These are phyloP conservation scores for Nicotiana attenuata DNA, from an alignment of 257 asterid species.

Conservation along the genomic window DNA sequence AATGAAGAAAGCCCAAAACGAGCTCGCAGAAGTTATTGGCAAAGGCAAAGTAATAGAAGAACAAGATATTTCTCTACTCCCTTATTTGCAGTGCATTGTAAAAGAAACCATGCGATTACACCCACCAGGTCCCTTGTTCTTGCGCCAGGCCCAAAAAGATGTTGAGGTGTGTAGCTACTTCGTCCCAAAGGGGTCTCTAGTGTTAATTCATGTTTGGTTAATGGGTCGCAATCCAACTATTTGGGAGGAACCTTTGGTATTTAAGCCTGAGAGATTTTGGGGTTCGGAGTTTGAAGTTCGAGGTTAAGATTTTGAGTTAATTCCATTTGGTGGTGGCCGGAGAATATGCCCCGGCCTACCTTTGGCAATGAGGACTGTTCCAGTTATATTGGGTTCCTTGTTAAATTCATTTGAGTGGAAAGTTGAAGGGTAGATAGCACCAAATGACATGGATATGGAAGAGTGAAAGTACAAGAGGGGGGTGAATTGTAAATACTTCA, in stretches of 20 bases:
- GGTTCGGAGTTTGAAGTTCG: background rate
- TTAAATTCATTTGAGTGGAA: background rate
- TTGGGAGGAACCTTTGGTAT: slow-evolving; percentile 9
- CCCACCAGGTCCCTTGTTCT: background rate
- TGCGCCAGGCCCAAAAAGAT: background rate
- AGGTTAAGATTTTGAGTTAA: background rate
- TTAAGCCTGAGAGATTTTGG: slow-evolving; percentile 12
- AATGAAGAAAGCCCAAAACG: background rate
- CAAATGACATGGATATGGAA: background rate
- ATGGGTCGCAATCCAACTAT: background rate
- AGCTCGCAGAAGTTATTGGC: slow-evolving; percentile 7
- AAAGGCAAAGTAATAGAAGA: background rate
- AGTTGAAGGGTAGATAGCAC: background rate
- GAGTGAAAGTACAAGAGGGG: too few relatives aligned
- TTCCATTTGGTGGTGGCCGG: background rate
- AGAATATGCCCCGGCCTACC: background rate
- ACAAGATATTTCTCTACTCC: background rate
- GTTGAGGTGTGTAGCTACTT: background rate
- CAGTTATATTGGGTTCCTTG: background rate
- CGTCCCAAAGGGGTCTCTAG: background rate
- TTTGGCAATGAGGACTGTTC: background rate
- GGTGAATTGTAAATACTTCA: too few relatives aligned
- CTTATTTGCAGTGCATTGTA: background rate
- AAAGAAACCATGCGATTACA: background rate
- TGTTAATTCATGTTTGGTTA: slow-evolving; percentile 9